Conservation (phyloP, 371 early-diverging fungal genomes). For the Vairimorpha apis region DNA sequence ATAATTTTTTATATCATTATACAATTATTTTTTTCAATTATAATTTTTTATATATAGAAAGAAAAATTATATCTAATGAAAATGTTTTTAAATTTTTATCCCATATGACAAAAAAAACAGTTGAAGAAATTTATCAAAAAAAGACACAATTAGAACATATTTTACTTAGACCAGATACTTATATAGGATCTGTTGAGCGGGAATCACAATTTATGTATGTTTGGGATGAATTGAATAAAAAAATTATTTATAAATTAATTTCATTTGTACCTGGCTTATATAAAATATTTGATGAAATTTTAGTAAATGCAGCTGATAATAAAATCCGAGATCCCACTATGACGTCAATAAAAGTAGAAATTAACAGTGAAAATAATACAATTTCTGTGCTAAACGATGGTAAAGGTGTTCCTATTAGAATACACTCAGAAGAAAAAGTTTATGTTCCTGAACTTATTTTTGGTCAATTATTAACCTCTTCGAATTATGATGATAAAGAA, state of each 20-base stretch:
- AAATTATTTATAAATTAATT: constrained; percentile 70
- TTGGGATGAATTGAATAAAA: constrained; percentile 65
- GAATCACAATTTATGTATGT: constrained; percentile 79
- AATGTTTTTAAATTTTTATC: neutral
- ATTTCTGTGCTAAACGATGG: constrained; percentile 94
- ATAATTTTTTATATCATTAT: no score
- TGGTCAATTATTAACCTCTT: constrained; percentile 92
- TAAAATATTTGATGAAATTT: constrained; percentile 98
- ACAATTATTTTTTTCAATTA: no score
- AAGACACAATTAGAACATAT: constrained; percentile 97
- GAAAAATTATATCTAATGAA: no score
- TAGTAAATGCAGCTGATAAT: constrained; percentile 78
- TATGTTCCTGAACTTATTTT: constrained; percentile 98
- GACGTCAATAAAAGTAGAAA: constrained; percentile 80
- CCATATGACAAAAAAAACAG: constrained; percentile 57
- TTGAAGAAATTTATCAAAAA: constrained; percentile 93
- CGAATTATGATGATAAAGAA: constrained; percentile 94
- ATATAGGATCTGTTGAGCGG: constrained; percentile 89
- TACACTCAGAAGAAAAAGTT: constrained; percentile 81
- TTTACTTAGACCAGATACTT: constrained; percentile 91
- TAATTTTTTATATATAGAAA: no score
- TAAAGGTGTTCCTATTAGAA: constrained; percentile 86
- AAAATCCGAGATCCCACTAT: constrained; percentile 82
- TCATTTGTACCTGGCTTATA: constrained; percentile 89
- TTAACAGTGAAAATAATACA: constrained; percentile 71